These are phyloP conservation scores for Podospora pseudopauciseta DNA, from an alignment of 495 filamentous ascomycete species.

Conservation along the genomic window DNA sequence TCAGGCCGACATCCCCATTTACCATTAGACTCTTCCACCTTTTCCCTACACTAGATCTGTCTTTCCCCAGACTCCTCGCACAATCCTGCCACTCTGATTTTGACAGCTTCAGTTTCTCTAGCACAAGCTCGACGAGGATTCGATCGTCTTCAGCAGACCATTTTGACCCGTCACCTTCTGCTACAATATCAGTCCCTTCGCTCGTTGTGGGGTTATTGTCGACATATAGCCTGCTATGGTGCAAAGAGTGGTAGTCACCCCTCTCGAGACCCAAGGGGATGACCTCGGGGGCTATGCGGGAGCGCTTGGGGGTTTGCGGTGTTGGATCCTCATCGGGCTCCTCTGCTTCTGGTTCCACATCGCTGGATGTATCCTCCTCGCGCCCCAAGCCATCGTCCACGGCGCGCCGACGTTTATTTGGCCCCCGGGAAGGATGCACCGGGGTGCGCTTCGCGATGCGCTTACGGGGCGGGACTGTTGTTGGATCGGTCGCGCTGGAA, in stretches of 20 bases:
- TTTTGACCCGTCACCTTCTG: conserved; percentile 42
- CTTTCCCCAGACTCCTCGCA: conserved; percentile 63
- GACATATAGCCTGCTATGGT: conserved; percentile 17
- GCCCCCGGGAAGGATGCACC: conserved; percentile 44
- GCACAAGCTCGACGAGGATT: conserved; percentile 66
- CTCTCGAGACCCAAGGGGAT: conserved; percentile 64
- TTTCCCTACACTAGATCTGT: conserved; percentile 61
- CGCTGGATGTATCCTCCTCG: conserved; percentile 37
- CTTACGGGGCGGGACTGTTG: conserved; percentile 32
- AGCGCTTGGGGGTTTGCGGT: conserved; percentile 66
- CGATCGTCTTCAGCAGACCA: conserved; percentile 71
- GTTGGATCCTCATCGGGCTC: conserved; percentile 23
- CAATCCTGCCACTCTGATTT: conserved; percentile 78
- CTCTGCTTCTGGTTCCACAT: conserved; percentile 26
- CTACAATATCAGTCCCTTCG: conserved; percentile 38
- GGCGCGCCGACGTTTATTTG: conserved; percentile 61
- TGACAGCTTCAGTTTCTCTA: conserved; percentile 69
- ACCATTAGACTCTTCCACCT: conserved; percentile 67
- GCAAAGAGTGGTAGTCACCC: conserved; percentile 61
- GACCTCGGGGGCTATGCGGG: conserved; percentile 60
- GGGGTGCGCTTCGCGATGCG: conserved; percentile 50
- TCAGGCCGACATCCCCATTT: conserved; percentile 58
- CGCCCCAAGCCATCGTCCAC: conserved; percentile 51
- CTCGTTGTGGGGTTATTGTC: conserved; percentile 31
- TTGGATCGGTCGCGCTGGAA: conserved; percentile 14